Conservation (phyloP, 1,139 yeast genomes). For the Pichia sp. region DNA sequence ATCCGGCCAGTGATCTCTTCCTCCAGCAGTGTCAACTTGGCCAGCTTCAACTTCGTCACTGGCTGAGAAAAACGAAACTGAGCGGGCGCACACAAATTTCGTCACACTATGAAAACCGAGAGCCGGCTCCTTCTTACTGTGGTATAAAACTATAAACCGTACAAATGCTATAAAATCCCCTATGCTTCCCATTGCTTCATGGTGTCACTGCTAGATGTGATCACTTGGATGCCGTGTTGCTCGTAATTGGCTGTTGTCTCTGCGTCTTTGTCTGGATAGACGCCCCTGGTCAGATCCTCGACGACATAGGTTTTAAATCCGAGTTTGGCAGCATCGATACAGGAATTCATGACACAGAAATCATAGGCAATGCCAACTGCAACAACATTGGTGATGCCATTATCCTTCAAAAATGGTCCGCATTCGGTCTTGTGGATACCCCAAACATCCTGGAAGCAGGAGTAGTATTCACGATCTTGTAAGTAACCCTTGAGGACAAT, state of each 20-base stretch:
- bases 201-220: constrained; percentile 1
- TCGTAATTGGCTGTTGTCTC: constrained; percentile 24
- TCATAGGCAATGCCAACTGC: constrained; percentile 87
- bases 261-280: constrained; percentile 35
- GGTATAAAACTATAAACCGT: too few species aligned
- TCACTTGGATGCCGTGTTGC: constrained; percentile 22
- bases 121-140: too few species aligned
- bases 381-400: constrained; percentile 56
- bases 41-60: too few species aligned
- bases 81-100: too few species aligned
- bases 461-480: constrained; percentile 77
- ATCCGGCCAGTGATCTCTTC: too few species aligned
- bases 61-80: too few species aligned
- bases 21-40: too few species aligned
- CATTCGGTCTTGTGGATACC: constrained; percentile 68
- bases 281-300: constrained; percentile 50
- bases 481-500: constrained; percentile 70
- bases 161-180: background rate
- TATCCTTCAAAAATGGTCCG: constrained; percentile 41
- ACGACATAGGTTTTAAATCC: constrained; percentile 69
- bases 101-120: too few species aligned
- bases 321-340: constrained; percentile 57
- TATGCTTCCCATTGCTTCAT: background rate
- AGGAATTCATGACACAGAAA: constrained; percentile 77
- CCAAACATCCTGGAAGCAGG: constrained; percentile 88